phyloP scores from a whole-genome alignment of 225 moss, liverwort and hornwort genomes.

The Physcomitrellopsis africana region DNA sequence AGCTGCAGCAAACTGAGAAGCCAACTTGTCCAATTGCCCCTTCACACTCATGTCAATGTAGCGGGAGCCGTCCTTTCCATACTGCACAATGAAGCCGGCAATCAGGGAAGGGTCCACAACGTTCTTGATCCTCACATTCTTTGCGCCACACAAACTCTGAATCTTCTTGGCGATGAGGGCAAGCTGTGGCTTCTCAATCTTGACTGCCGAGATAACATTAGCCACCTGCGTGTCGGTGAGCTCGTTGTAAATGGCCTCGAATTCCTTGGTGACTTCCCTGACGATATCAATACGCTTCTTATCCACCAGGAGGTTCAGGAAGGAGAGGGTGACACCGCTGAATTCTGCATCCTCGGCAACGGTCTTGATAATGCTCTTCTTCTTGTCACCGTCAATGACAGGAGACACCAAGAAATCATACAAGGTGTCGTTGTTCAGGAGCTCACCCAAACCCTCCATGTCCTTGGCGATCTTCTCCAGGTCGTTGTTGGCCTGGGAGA shows the following conservation, averaged over 20 bases:
- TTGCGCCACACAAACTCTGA: conserved; percentile 83
- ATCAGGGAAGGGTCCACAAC: conserved; percentile 85
- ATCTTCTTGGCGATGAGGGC: conserved; percentile 98
- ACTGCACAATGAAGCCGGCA: conserved; percentile 93
- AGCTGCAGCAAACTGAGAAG: conserved; percentile 73
- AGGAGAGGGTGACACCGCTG: conserved; percentile 68
- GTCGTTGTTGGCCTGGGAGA: conserved; percentile 56
- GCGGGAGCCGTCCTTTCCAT: conserved; percentile 91
- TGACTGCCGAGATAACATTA: conserved; percentile 87
- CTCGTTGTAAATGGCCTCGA: conserved; percentile 75
- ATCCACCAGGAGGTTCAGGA: conserved; percentile 76
- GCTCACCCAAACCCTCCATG: conserved; percentile 64
- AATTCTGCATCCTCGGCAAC: conserved; percentile 81
- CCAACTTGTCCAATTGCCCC: conserved; percentile 85
- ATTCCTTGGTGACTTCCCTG: conserved; percentile 81
- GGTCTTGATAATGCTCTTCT: conserved; percentile 92
- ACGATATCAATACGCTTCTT: conserved; percentile 82
- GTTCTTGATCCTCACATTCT: conserved; percentile 96
- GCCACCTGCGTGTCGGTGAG: conserved; percentile 85
- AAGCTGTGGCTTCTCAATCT: conserved; percentile 94
- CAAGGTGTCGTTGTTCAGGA: conserved; percentile 77
- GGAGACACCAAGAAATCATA: conserved; percentile 81
- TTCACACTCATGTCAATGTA: conserved; percentile 98
- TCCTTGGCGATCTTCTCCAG: conserved; percentile 82
- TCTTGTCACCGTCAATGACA: conserved; percentile 80